Base-by-base conservation (phyloP, 306 rosid genomes). In the Benincasa hispida region DNA sequence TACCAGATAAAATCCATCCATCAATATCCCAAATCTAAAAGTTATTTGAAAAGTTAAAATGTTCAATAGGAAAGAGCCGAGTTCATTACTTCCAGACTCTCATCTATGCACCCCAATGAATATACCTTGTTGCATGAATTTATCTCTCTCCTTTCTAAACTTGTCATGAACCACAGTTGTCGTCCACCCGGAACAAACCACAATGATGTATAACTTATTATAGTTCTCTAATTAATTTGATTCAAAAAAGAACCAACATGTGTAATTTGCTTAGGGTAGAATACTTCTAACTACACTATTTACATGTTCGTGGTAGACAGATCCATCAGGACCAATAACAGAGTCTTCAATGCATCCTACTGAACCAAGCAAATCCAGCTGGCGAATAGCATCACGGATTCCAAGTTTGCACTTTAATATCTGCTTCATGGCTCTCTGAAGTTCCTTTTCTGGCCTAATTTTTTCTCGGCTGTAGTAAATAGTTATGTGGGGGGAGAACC, bases 361-460 rank as follows among this genome's bases (percentile, higher is more conserved):
- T 24, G 92, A 85, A 82, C 93, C 80, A 76, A 93, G 93, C 63
- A 86, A 88, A 89, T 91, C 90, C 82, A 93, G 83, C 80, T 93
- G 91, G 69, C 39, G 86, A 83, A 93, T 83, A 9, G 86, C 91
- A 80, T 93, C 95, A 37, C 98, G 91, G 39, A 93, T 85, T 60
- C 95, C 85, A 78, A 93, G 98, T 82, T 89, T 93, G 81, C 87
- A 93, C 72, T 93, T 83, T 67, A 91, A 83, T 85, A 93, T 93
- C 91, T 93, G 93, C 82, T 86, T 89, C 80, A 48, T 76, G 51
- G 98, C 98, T 86, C 97, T 86, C 79, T 83, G 87, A 63, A 93
- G 87, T 84, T 93, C 98, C 80, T 84, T 91, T 78, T 91, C 98
- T 15, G 96, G 98, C 86, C 83, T 89, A 77, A 93, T 88, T 86